phyloP scores from a whole-genome alignment of 768 basidiomycete genomes.

The Termitomyces sp. region DNA sequence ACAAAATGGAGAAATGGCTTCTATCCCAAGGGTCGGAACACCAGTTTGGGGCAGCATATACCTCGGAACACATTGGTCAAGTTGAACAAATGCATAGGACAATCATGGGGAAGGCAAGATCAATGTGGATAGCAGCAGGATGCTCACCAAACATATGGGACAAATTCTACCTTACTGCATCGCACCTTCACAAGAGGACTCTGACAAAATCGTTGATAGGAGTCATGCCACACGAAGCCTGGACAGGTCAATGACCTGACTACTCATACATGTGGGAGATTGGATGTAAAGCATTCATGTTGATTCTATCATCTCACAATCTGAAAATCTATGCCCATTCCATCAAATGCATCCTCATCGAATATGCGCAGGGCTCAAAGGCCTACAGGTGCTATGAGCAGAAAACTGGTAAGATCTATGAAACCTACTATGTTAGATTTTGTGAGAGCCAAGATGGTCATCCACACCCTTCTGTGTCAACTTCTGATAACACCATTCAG shows the following conservation, averaged over 20 bases:
- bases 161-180: conserved; percentile 22
- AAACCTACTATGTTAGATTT: too few species aligned
- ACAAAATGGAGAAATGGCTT: conserved; percentile 13
- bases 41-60: conserved; percentile 22
- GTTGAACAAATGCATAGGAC: conserved; percentile 31
- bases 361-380: conserved; percentile 30
- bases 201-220: background rate
- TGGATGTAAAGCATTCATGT: conserved; percentile 30
- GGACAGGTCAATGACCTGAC: conserved; percentile 20
- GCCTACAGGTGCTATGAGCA: too few species aligned
- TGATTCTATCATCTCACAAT: conserved; percentile 27
- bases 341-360: conserved; percentile 33
- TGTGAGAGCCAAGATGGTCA: too few species aligned
- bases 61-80: conserved; percentile 28
- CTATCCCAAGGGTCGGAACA: conserved; percentile 7
- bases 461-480: background rate
- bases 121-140: conserved; percentile 21
- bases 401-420: too few species aligned
- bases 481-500: background rate
- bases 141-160: conserved; percentile 25
- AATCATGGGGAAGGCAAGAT: conserved; percentile 19
- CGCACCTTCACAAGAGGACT: conserved; percentile 11
- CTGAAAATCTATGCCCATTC: conserved; percentile 20
- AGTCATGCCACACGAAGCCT: conserved; percentile 19
- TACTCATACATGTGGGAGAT: conserved; percentile 27